A percentile compares a stretch with the other conserved stretches of the same genome.
phyloP scores from a whole-genome alignment of 331 rosid genomes.

The Malus hybrid region DNA sequence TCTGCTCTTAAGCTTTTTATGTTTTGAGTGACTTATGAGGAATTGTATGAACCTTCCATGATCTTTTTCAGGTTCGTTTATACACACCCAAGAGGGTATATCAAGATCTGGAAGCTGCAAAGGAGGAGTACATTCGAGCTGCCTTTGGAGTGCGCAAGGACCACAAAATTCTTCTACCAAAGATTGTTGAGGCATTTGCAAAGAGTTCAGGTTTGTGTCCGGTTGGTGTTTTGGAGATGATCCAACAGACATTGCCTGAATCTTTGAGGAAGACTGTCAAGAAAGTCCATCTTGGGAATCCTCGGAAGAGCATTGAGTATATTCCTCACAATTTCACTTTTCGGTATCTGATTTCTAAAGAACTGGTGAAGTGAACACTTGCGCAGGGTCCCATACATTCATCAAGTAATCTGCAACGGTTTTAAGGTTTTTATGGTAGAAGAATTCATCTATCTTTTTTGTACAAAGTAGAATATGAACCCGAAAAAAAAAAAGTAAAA shows the following conservation, averaged over 20 bases:
- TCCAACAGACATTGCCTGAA: constrained; percentile 64
- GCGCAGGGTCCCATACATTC: not conserved
- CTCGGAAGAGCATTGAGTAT: constrained; percentile 79
- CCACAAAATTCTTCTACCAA: constrained; percentile 64
- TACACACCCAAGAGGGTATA: constrained; percentile 74
- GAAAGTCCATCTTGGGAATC: constrained; percentile 44
- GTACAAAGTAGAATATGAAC: constrained; percentile 49
- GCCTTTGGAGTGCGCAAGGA: constrained; percentile 82
- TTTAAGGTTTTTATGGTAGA: constrained; percentile 1
- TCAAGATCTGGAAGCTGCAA: constrained; percentile 81
- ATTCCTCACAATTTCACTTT: constrained; percentile 70
- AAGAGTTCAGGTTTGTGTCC: constrained; percentile 68
- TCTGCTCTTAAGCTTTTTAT: not conserved
- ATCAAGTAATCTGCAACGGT: constrained; percentile 5
- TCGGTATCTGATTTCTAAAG: constrained; percentile 80
- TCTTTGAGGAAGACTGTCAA: constrained; percentile 56
- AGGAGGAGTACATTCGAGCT: constrained; percentile 83
- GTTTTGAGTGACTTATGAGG: not conserved
- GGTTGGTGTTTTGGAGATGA: constrained; percentile 56
- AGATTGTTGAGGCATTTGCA: constrained; percentile 64
- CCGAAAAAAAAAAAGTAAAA: not conserved
- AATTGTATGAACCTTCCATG: not conserved
- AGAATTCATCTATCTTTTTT: constrained; percentile 20
- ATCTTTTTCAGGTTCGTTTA: constrained; percentile 53
- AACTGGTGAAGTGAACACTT: constrained; percentile 49